Base-by-base conservation (phyloP, 257 asterid species). In the Eucommia ulmoides region DNA sequence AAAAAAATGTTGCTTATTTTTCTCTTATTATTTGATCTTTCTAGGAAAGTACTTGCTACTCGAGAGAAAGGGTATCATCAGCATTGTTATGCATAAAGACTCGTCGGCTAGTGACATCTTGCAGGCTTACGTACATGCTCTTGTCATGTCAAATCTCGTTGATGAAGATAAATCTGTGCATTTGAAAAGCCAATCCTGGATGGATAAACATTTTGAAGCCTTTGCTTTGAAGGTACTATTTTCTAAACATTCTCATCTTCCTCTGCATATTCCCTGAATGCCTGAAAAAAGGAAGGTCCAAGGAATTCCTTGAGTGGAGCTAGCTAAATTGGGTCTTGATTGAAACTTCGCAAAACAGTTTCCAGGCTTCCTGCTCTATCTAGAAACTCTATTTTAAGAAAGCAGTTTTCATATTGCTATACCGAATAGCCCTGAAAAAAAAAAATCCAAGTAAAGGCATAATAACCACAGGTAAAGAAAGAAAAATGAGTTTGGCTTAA, bases 61-160 rank as follows among this genome's bases (percentile, higher is more conserved):
- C 15, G 67, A 75, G 65, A 63, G 70, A 74, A 67, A 71, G 50
- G 71, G 70, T 20, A 24, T 50, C 19, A 55, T 80, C 54, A 62
- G 58, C 59, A 60, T 78, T 56, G 51, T 89, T 23, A 67, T 81
- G 75, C 98, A 83, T 65, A 82, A 61, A 74, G 96, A 78, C 59
- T 82, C 94, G 20, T 60, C 73, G 0, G 79, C 93, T 35, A 71
- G 81, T 52, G 98, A 85, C 60, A 55, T 80, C 64, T 53, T 89
- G 38, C 79, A 61, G 62, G 92, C 98, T 33, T 89, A 69, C 59
- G 52, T 78, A 48, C 96, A 85, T 59, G 87, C 98, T 33, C 82
- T 82, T 47, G 80, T 80, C 58, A 56, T 77, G 75, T 73, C 75
- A 62, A 78, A 71, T 51, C 80, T 74, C 23, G 63, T 51, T 25